Percentiles rank a stretch among this genome's conserved stretches.
Evolutionary conservation across 2,329 filamentous ascomycete genomes (phyloP).

Genomic region (Exophiala aquamarina): DNA sequence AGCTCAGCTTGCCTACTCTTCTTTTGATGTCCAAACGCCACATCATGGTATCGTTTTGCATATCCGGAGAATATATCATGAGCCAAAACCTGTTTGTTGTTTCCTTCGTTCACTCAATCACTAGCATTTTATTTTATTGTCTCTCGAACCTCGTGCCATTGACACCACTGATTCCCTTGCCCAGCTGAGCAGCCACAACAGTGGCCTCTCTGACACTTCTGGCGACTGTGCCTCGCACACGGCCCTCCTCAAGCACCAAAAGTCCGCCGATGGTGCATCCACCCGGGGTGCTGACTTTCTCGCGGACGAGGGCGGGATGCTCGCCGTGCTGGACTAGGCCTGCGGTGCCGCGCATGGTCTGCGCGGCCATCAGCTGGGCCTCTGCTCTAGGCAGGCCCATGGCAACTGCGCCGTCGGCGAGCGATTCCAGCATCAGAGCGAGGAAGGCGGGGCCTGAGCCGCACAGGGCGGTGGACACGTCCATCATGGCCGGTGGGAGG

Average conservation of each 20-base stretch:
- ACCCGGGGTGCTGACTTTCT: slow-evolving; percentile 62
- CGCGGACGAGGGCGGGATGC: slow-evolving; percentile 59
- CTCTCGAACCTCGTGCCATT: slow-evolving; percentile 28
- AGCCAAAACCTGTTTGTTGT: too few relatives aligned
- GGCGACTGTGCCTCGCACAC: slow-evolving; percentile 68
- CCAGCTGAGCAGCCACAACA: slow-evolving; percentile 56
- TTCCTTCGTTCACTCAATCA: too few relatives aligned
- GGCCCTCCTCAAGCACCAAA: slow-evolving; percentile 71
- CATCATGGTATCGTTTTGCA: too few relatives aligned
- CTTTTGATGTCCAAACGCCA: too few relatives aligned
- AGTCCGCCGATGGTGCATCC: slow-evolving; percentile 64
- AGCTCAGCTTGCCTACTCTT: too few relatives aligned
- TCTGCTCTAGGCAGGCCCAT: slow-evolving; percentile 61
- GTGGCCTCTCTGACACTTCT: slow-evolving; percentile 64
- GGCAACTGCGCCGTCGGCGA: slow-evolving; percentile 62
- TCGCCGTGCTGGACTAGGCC: slow-evolving; percentile 58
- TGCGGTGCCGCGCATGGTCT: slow-evolving; percentile 61
- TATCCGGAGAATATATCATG: too few relatives aligned
- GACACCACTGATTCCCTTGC: slow-evolving; percentile 32
- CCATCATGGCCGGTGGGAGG: slow-evolving; percentile 27
- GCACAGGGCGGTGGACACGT: slow-evolving; percentile 30
- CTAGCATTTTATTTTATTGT: too few relatives aligned
- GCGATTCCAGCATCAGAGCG: slow-evolving; percentile 58
- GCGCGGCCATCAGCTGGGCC: slow-evolving; percentile 62
- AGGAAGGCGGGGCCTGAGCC: slow-evolving; percentile 64